Conservation (phyloP, 2,329 filamentous ascomycete genomes). For the Fusarium transvaalense region DNA sequence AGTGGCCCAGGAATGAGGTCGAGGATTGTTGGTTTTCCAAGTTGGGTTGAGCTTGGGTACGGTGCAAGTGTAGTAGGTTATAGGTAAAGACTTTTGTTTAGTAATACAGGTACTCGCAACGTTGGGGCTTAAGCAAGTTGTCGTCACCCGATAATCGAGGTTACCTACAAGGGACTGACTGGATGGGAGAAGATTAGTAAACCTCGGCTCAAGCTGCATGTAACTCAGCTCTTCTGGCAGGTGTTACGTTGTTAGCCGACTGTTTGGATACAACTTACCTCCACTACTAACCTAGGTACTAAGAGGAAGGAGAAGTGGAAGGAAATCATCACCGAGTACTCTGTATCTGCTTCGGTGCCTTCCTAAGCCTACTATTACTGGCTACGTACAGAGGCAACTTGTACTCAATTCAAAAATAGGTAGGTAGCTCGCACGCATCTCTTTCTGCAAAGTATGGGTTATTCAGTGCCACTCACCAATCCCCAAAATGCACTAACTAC, state of each 20-base stretch:
- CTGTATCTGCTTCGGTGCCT: too few species aligned
- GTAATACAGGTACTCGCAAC: not conserved
- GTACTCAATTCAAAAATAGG: too few species aligned
- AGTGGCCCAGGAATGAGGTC: not conserved
- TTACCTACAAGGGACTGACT: conserved; percentile 2
- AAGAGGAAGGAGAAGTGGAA: too few species aligned
- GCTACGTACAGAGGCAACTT: not conserved
- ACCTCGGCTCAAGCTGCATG: conserved; percentile 41
- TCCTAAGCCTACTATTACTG: too few species aligned
- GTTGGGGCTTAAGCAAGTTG: not conserved
- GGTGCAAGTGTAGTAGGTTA: not conserved
- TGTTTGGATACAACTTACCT: not conserved
- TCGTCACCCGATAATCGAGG: conserved; percentile 28
- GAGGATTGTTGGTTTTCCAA: not conserved
- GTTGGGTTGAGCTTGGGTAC: not conserved
- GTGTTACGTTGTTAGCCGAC: not conserved
- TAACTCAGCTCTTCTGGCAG: not conserved
- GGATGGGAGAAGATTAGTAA: conserved; percentile 25
- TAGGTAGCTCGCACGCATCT: not conserved
- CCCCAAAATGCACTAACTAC: too few species aligned
- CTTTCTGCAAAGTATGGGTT: not conserved
- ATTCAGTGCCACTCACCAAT: not conserved
- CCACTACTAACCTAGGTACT: too few species aligned
- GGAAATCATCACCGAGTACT: too few species aligned
- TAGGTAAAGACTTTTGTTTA: not conserved